Base-by-base conservation (phyloP, 73 alveolate species). In the Tetrahymena elliotti region DNA sequence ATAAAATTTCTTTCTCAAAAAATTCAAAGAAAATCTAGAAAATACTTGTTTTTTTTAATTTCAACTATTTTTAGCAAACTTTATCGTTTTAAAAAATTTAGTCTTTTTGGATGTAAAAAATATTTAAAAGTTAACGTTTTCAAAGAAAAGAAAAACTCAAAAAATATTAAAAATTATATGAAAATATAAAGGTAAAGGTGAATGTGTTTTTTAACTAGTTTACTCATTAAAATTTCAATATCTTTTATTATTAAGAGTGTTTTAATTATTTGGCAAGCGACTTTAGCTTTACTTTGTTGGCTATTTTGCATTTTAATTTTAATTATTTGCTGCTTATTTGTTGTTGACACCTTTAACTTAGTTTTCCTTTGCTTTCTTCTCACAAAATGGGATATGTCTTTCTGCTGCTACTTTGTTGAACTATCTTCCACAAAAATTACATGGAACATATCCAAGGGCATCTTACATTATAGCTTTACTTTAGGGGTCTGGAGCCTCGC, bases 351-450 rank as follows among this genome's bases (percentile, higher is more conserved):
- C 92, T 94, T 95, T 94, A 84, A 93, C 94, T 34, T 93, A 84
- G 34, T 83, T 54, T 93, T 95, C 96, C 68, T 97, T 97, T 12
- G 95, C 92, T 82, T 96, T 95, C 36, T 94, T 94, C 33, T 95
- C 98, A 83, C 98, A 97, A 41, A 93, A 84, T 3, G 97, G 97
- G 16, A 97, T 97, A 93, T 97, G 98, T 39, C 96, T 95, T 94
- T 95, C 83, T 10, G 97, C 98, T 6, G 98, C 96, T 24, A 53
- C 93, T 9, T 93, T 95, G 83, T 94, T 97, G 93, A 97, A 97
- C 94, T 92, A 95, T 52, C 98, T 97, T 31, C 96, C 96, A 38
- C 98, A 97, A 38, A 83, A 92, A 53, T 93, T 93, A 84, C 98
- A 97, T 18, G 95, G 94, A 37, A 94, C 96, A 15, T 93, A 93